Evolutionary conservation across 257 asterid genomes (phyloP), one percentile per base, ranked within the genome.

Genomic region (Jasminum sambac): DNA sequence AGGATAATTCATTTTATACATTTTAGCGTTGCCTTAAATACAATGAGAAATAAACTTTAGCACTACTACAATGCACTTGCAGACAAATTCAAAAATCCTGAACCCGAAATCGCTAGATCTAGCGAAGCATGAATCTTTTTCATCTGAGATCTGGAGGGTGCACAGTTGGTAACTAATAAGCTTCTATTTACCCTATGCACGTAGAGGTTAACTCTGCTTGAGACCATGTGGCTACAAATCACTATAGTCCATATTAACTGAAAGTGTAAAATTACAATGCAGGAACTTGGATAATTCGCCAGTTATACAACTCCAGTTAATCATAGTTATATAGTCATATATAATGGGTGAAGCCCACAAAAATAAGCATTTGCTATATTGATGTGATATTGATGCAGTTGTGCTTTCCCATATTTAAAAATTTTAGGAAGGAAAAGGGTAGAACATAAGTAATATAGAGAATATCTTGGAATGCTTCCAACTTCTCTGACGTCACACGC

Each of bases 361-460:
- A 67, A 46, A 64, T 43, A 30, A 63, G 69, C 4, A 70, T 24
- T 48, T 34, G 26, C 66, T 16, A 48, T 25, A 61, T n/a, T 43
- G 48, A n/a, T 19, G 55, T 24, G 60, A 21, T 14, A 6, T 21
- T n/a, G 60, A 50, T 46, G 65, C 66, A 65, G 48, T 61, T 19
- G 55, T 52, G 17, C 38, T 39, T 43, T 71, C 17, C 42, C 10
- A 17, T 26, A 26, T 19, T 57, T 37, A 21, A 37, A 21, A 37
- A 79, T 61, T 64, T 70, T 57, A 19, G 58, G 34, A 39, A 71
- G 57, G 38, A 63, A 57, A 57, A 40, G 70, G 61, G 64, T 52
- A 34, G 48, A 59, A 64, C 43, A 37, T 19, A 62, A 74, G 40
- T 44, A 24, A 25, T 48, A 70, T 14, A 11, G 6, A 9, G 30